These are phyloP conservation scores for Plenodomus lindquistii DNA, from an alignment of 2,329 filamentous ascomycete species.

Conservation along the genomic window DNA sequence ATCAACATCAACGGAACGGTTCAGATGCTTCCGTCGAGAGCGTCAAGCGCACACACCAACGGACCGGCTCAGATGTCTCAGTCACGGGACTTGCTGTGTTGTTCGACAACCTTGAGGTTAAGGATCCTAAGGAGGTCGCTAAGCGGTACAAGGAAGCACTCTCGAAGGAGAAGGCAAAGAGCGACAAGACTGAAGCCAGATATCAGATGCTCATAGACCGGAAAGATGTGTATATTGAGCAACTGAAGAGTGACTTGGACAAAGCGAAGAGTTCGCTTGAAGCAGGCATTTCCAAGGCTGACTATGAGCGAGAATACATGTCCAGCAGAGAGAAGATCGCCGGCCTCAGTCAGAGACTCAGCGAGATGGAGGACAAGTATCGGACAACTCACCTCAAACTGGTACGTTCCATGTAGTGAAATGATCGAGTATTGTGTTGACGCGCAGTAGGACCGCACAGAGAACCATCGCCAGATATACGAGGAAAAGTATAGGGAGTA, in stretches of 20 bases:
- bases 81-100: slow-evolving; percentile 63
- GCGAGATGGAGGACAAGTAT: slow-evolving; percentile 36
- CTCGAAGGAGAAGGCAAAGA: slow-evolving; percentile 47
- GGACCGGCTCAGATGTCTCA: slow-evolving; percentile 44
- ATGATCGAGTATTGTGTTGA: not conserved
- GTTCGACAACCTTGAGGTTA: slow-evolving; percentile 69
- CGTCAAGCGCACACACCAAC: slow-evolving; percentile 12
- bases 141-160: slow-evolving; percentile 50
- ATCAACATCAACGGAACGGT: slow-evolving; percentile 32
- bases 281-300: slow-evolving; percentile 27
- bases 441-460: slow-evolving; percentile 23
- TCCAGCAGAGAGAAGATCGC: slow-evolving; percentile 35
- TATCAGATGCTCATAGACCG: slow-evolving; percentile 60
- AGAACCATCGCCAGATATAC: slow-evolving; percentile 25
- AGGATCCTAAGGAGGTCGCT: slow-evolving; percentile 51
- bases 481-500: slow-evolving; percentile 31
- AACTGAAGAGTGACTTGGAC: slow-evolving; percentile 33
- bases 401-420: slow-evolving; percentile 19
- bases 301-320: slow-evolving; percentile 35
- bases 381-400: slow-evolving; percentile 27
- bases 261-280: slow-evolving; percentile 25
- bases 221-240: slow-evolving; percentile 17
- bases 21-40: slow-evolving; percentile 40
- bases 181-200: slow-evolving; percentile 58
- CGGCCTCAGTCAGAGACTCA: slow-evolving; percentile 39